Conservation (phyloP, 139 green algal genomes). For the Dunaliella primolecta region DNA sequence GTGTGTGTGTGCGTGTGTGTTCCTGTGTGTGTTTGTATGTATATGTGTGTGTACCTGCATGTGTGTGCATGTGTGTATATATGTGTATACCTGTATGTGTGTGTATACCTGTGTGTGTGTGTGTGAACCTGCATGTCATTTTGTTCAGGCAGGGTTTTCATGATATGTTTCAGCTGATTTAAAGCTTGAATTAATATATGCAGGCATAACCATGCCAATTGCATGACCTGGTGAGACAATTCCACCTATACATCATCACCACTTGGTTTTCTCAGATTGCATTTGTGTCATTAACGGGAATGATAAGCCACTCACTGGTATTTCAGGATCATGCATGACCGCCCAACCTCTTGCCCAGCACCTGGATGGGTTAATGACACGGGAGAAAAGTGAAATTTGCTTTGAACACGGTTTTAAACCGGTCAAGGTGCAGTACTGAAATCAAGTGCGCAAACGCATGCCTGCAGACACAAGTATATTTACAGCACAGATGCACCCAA, state of each 20-base stretch:
- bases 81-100: background rate
- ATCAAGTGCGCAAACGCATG: too few relatives aligned
- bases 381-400: too few relatives aligned
- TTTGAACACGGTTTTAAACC: too few relatives aligned
- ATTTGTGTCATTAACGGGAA: background rate
- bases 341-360: conserved; percentile 92
- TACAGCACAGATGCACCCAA: too few relatives aligned
- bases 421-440: too few relatives aligned
- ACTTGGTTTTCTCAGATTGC: background rate
- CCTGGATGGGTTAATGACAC: too few relatives aligned
- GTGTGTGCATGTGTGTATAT: background rate
- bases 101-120: background rate
- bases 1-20: background rate
- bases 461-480: too few relatives aligned
- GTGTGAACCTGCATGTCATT: background rate
- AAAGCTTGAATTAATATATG: background rate
- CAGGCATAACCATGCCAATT: background rate
- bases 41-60: conserved; percentile 3
- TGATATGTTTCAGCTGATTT: background rate
- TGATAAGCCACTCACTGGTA: conserved; percentile 69
- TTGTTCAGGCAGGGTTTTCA: background rate
- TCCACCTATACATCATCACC: background rate
- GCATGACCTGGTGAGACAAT: background rate
- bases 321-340: conserved; percentile 89
- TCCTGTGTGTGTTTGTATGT: background rate